Evolutionary conservation across 441 rosid genomes (phyloP).

Genomic region (Bocquillonia castaneifolia): DNA sequence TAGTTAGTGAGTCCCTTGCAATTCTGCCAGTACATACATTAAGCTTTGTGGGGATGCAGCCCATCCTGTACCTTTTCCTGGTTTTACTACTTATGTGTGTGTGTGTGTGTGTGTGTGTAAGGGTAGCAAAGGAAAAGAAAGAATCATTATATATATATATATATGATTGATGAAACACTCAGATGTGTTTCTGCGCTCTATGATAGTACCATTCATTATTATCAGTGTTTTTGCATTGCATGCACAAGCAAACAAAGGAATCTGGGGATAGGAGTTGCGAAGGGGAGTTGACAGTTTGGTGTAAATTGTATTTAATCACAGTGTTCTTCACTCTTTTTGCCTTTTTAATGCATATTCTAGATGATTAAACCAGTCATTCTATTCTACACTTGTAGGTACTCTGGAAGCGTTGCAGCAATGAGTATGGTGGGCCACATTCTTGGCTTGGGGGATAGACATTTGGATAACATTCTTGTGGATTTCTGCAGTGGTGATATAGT

Average conservation of each 20-base stretch:
- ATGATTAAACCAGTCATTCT: conserved; percentile 12
- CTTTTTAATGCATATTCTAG: neutral
- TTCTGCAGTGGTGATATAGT: conserved; percentile 93
- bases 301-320: conserved; percentile 6
- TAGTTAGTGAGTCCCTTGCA: neutral
- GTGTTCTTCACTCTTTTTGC: neutral
- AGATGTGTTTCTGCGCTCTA: neutral
- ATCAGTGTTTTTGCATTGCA: conserved; percentile 6
- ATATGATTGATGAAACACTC: neutral
- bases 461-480: conserved; percentile 96
- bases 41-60: neutral
- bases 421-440: conserved; percentile 96
- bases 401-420: conserved; percentile 97
- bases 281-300: conserved; percentile 3
- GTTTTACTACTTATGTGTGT: neutral
- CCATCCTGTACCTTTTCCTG: neutral
- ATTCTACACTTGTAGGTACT: conserved; percentile 58
- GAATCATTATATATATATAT: too few species aligned
- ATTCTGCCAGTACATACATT: neutral
- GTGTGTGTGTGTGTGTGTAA: too few species aligned
- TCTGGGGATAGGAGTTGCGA: neutral
- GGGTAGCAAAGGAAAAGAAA: too few species aligned
- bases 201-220: neutral
- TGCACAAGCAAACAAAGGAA: neutral
- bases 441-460: conserved; percentile 97